phyloP scores from a whole-genome alignment of 306 rosid species.

The Trichosanthes truncata region DNA sequence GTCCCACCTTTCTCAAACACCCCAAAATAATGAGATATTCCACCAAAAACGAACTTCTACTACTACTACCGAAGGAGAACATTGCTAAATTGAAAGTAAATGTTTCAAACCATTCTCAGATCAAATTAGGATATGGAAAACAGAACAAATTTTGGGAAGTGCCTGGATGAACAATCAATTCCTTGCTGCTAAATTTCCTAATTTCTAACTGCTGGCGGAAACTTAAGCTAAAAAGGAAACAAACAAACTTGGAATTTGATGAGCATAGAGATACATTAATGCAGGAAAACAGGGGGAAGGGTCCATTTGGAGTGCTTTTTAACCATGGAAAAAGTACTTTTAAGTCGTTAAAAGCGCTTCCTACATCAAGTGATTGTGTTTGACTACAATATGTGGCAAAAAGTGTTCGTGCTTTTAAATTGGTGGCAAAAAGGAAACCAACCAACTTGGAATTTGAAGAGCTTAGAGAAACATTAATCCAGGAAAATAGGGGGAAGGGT shows the following conservation, averaged over 20 bases:
- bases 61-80: background rate
- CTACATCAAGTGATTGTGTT: no score
- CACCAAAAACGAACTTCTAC: background rate
- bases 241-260: no score
- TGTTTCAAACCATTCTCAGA: background rate
- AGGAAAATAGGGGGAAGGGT: background rate
- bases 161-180: background rate
- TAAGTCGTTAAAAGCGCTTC: no score
- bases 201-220: background rate
- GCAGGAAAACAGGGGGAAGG: no score
- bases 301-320: no score
- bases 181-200: background rate
- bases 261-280: no score
- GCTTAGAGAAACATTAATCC: background rate
- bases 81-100: background rate
- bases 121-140: background rate
- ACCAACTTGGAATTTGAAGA: background rate
- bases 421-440: background rate
- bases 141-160: background rate
- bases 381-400: no score
- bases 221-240: background rate
- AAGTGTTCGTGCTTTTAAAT: no score
- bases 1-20: background rate
- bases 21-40: background rate
- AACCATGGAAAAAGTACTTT: no score